A percentile compares a stretch with the other conserved stretches of the same genome.
phyloP scores from a whole-genome alignment of 768 basidiomycete genomes.

The Guyanaporus albipodus region DNA sequence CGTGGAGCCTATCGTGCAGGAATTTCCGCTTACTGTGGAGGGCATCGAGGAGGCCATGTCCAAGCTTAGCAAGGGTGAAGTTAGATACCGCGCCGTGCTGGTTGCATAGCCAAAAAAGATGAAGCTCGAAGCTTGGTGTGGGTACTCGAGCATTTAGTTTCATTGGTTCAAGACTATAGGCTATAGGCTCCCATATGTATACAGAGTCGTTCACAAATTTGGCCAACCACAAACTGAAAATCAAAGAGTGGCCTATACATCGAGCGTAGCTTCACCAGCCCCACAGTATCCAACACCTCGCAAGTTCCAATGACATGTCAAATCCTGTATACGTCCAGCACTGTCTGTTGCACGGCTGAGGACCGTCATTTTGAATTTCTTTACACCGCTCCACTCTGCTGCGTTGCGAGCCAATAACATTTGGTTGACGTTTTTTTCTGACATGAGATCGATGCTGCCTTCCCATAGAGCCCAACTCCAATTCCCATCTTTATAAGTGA shows the following conservation, averaged over 20 bases:
- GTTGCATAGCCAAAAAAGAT: too few relatives aligned
- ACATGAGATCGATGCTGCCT: conserved; percentile 35
- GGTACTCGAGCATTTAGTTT: too few relatives aligned
- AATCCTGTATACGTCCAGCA: conserved; percentile 45
- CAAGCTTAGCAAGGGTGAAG: conserved; percentile 21
- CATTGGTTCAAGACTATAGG: too few relatives aligned
- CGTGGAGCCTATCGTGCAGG: conserved; percentile 29
- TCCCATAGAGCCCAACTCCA: conserved; percentile 82
- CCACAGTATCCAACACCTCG: conserved; percentile 52
- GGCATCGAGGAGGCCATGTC: conserved; percentile 31
- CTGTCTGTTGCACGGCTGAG: conserved; percentile 52
- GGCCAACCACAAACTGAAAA: too few relatives aligned
- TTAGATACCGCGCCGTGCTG: conserved; percentile 34
- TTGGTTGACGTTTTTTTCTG: conserved; percentile 20
- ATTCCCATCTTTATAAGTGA: conserved; percentile 56
- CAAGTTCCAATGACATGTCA: conserved; percentile 57
- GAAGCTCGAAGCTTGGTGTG: too few relatives aligned
- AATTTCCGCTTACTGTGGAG: conserved; percentile 29
- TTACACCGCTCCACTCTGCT: conserved; percentile 7
- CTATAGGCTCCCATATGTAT: too few relatives aligned
- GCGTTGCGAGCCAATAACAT: not conserved
- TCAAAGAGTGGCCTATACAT: not conserved
- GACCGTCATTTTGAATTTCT: conserved; percentile 21
- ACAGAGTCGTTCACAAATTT: too few relatives aligned
- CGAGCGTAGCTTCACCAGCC: conserved; percentile 22